Evolutionary conservation across 176 grass and related monocot genomes (phyloP).

Genomic region (Ampelocalamus luodianensis): DNA sequence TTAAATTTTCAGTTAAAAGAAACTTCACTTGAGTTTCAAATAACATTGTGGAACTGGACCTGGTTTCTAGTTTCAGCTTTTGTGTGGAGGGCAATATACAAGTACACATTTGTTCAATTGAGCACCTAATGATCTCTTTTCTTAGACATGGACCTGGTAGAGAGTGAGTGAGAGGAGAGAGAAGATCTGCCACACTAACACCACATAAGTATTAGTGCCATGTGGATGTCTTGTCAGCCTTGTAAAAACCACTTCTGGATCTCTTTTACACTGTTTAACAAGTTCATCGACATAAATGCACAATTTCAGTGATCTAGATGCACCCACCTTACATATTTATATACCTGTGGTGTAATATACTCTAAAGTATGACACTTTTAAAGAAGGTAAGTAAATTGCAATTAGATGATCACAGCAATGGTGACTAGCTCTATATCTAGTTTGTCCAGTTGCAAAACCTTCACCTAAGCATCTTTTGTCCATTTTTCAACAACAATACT

Average conservation of each 20-base stretch:
- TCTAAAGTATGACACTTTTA: neutral
- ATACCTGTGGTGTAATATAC: too few relatives aligned
- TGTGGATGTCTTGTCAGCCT: too few relatives aligned
- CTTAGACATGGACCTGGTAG: neutral
- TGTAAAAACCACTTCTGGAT: too few relatives aligned
- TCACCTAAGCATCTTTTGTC: constrained; percentile 16
- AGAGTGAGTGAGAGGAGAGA: too few relatives aligned
- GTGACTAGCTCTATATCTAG: neutral
- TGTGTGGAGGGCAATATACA: neutral
- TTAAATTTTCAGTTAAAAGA: neutral
- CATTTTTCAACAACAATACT: too few relatives aligned
- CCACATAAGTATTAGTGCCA: too few relatives aligned
- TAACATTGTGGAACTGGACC: neutral
- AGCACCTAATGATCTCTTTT: constrained; percentile 9
- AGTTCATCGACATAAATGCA: too few relatives aligned
- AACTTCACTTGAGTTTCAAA: neutral
- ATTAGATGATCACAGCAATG: neutral
- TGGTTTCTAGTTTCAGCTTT: neutral
- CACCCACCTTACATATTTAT: too few relatives aligned
- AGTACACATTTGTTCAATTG: neutral
- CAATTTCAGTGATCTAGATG: too few relatives aligned
- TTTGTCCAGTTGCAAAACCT: neutral
- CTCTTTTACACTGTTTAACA: too few relatives aligned
- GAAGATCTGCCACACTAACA: too few relatives aligned
- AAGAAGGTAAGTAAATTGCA: neutral